Conservation (phyloP, 176 grass and related monocot genomes). For the Canna indica region DNA sequence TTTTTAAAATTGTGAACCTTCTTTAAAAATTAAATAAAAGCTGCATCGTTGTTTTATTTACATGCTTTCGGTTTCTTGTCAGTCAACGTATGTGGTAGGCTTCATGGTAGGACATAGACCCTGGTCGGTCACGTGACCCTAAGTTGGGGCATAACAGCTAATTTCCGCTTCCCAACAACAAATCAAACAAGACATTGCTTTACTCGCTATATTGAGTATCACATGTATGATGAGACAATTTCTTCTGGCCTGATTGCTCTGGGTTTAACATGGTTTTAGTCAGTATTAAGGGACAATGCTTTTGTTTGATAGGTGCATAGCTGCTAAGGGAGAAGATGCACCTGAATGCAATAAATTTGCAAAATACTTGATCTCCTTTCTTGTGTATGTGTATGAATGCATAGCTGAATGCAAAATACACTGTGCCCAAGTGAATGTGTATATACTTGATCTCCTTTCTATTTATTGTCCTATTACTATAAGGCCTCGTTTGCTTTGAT, state of each 20-base stretch:
- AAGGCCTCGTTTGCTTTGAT: too few species aligned
- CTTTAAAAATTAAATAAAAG: too few species aligned
- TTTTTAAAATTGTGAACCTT: too few species aligned
- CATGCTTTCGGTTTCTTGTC: too few species aligned
- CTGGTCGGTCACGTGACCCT: too few species aligned
- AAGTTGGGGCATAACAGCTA: too few species aligned
- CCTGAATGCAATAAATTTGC: constrained; percentile 73
- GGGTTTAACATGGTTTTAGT: background rate
- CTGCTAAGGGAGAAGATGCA: constrained; percentile 71
- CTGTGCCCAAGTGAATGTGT: constrained; percentile 90
- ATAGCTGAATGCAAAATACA: too few species aligned
- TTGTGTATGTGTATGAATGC: too few species aligned
- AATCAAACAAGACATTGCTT: constrained; percentile 91
- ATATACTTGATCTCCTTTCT: constrained; percentile 23
- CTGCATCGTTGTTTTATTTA: too few species aligned
- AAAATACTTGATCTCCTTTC: constrained; percentile 61
- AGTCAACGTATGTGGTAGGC: too few species aligned
- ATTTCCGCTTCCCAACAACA: constrained; percentile 82
- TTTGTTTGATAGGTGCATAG: constrained; percentile 42
- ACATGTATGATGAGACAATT: constrained; percentile 36
- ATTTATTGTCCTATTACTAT: background rate
- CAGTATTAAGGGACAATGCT: background rate
- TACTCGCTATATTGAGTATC: constrained; percentile 86
- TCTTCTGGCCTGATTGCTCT: background rate
- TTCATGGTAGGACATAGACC: too few species aligned